A percentile compares a stretch with the other conserved stretches of the same genome.
These are phyloP conservation scores for Wickerhamomyces tratensis DNA, from an alignment of 805 yeast species.

Conservation along the genomic window DNA sequence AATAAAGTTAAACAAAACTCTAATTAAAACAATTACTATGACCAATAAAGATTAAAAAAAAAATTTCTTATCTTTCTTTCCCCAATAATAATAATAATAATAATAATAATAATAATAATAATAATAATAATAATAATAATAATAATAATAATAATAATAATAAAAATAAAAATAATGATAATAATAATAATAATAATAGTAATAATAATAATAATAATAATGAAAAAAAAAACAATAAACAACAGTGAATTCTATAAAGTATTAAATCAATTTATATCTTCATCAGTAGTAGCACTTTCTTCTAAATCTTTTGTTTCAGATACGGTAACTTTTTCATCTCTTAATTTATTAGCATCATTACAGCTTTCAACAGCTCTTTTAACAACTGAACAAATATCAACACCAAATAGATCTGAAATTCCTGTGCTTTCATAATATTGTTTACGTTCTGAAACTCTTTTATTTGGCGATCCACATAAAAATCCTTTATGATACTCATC, in stretches of 20 bases:
- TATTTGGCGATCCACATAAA: conserved; percentile 27
- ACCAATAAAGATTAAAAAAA: too few relatives aligned
- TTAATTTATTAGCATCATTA: conserved; percentile 2
- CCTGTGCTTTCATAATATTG: conserved; percentile 2
- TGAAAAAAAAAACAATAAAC: neutral
- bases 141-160: too few relatives aligned
- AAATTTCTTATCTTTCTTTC: too few relatives aligned
- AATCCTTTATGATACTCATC: conserved; percentile 14
- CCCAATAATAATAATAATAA: too few relatives aligned
- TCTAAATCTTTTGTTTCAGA: neutral
- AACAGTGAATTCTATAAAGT: too few relatives aligned
- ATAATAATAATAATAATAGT: too few relatives aligned
- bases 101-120: too few relatives aligned
- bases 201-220: too few relatives aligned
- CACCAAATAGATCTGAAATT: conserved; percentile 40
- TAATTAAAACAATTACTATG: too few relatives aligned
- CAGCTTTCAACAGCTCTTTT: conserved; percentile 31
- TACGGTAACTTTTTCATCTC: neutral
- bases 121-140: too few relatives aligned
- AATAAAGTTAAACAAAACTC: too few relatives aligned
- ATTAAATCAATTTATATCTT: neutral
- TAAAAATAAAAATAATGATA: too few relatives aligned
- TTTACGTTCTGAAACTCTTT: conserved; percentile 6
- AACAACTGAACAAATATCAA: conserved; percentile 42
- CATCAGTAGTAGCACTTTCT: neutral